phyloP scores from a whole-genome alignment of 805 yeast species.

The Nakazawaea pomicola region DNA sequence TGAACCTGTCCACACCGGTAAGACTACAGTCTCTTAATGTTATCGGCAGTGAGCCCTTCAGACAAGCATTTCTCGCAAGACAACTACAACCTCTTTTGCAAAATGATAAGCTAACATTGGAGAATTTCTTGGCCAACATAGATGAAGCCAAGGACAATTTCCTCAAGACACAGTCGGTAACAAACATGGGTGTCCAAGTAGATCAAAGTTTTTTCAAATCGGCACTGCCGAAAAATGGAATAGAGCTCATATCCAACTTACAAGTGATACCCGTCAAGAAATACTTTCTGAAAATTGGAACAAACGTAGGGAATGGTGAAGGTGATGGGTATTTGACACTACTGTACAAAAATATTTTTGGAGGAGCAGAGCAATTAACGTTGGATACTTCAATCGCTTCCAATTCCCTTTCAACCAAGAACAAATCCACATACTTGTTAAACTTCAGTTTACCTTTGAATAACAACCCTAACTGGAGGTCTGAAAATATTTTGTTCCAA shows the following conservation, averaged over 20 bases:
- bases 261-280: constrained; percentile 54
- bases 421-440: constrained; percentile 43
- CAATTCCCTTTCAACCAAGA: constrained; percentile 45
- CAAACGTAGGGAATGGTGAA: constrained; percentile 94
- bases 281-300: constrained; percentile 86
- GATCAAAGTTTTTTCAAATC: constrained; percentile 19
- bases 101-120: constrained; percentile 33
- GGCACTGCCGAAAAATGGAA: constrained; percentile 17
- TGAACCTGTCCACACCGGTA: constrained; percentile 36
- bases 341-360: constrained; percentile 53
- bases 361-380: constrained; percentile 48
- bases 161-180: constrained; percentile 35
- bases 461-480: constrained; percentile 34
- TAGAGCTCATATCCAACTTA: constrained; percentile 24
- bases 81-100: constrained; percentile 44
- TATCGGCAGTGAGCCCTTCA: constrained; percentile 40
- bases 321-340: constrained; percentile 90
- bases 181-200: constrained; percentile 33
- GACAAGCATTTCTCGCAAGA: constrained; percentile 38
- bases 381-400: constrained; percentile 39
- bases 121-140: constrained; percentile 32
- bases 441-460: constrained; percentile 42
- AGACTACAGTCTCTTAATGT: constrained; percentile 39
- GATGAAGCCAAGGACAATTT: constrained; percentile 42
- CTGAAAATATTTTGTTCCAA: constrained; percentile 34